A percentile compares a stretch with the other conserved stretches of the same genome.
phyloP scores from a whole-genome alignment of 1,284 basidiomycete genomes.

The Apiotrichum gracile region DNA sequence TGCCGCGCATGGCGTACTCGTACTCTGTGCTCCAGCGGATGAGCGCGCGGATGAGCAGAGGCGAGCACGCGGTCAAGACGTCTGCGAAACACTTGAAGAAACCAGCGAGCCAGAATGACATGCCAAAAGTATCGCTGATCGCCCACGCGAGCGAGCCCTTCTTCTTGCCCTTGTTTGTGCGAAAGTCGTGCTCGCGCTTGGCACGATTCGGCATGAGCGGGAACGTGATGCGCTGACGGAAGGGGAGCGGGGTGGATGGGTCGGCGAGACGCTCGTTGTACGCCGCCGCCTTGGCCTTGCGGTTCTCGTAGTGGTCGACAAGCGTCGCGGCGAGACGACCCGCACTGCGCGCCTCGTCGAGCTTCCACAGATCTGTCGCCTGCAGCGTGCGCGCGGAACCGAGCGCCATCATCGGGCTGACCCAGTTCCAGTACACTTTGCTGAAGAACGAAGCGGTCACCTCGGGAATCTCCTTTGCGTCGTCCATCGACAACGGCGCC shows the following conservation, averaged over 20 bases:
- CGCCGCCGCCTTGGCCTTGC: constrained; percentile 56
- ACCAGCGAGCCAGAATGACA: constrained; percentile 76
- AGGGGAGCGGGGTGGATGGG: constrained; percentile 31
- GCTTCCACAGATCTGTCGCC: constrained; percentile 75
- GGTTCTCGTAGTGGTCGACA: constrained; percentile 58
- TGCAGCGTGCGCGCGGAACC: constrained; percentile 66
- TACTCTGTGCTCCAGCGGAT: constrained; percentile 69
- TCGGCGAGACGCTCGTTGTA: constrained; percentile 62
- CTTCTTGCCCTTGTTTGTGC: constrained; percentile 55
- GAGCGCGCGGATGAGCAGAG: constrained; percentile 71
- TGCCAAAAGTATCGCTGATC: constrained; percentile 73
- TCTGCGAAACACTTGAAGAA: constrained; percentile 70
- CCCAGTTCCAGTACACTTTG: constrained; percentile 63
- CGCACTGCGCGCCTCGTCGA: constrained; percentile 55
- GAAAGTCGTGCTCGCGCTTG: constrained; percentile 33
- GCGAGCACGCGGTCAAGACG: constrained; percentile 65
- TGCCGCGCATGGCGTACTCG: constrained; percentile 52
- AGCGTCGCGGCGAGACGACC: constrained; percentile 62
- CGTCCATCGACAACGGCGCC: constrained; percentile 54
- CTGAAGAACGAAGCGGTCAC: constrained; percentile 53
- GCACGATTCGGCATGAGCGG: constrained; percentile 28
- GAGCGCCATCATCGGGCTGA: constrained; percentile 60
- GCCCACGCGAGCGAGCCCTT: constrained; percentile 65
- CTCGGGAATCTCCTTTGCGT: constrained; percentile 54
- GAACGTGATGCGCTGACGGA: constrained; percentile 24